Evolutionary conservation across 1,284 basidiomycete genomes (phyloP).

Genomic region (Porogramme epimiltina): DNA sequence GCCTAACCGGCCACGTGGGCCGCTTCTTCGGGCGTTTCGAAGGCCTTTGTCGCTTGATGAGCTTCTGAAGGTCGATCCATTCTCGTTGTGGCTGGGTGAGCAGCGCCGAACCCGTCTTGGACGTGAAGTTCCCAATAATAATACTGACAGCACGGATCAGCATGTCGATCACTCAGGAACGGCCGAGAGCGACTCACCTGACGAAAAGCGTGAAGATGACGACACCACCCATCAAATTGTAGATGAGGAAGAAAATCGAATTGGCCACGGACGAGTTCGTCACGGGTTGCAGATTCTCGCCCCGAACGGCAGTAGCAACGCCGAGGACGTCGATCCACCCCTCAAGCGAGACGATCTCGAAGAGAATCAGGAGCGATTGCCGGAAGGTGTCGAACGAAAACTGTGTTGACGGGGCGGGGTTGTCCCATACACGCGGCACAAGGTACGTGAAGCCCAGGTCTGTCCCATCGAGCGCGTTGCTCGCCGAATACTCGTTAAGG

Average conservation of each 20-base stretch:
- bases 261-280: conserved; percentile 78
- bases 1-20: conserved; percentile 58
- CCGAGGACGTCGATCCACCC: conserved; percentile 96
- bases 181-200: conserved; percentile 53
- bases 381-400: conserved; percentile 94
- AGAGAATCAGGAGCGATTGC: conserved; percentile 87
- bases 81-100: conserved; percentile 89
- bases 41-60: conserved; percentile 87
- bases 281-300: conserved; percentile 67
- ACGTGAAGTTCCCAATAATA: conserved; percentile 94
- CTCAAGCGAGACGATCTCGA: conserved; percentile 95
- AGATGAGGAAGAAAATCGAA: conserved; percentile 91
- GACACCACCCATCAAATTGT: conserved; percentile 91
- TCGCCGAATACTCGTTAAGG: conserved; percentile 65
- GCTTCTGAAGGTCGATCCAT: conserved; percentile 93
- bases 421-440: conserved; percentile 87
- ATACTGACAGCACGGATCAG: conserved; percentile 54
- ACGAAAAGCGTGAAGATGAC: conserved; percentile 90
- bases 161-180: background rate
- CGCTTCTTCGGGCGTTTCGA: conserved; percentile 75
- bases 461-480: conserved; percentile 50
- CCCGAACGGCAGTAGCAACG: conserved; percentile 81
- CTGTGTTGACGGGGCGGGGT: conserved; percentile 81
- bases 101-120: conserved; percentile 82
- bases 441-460: conserved; percentile 56